Evolutionary conservation across 2,329 filamentous ascomycete genomes (phyloP), one percentile per base, ranked within the genome.

Genomic region (Tolypocladium tropicale): DNA sequence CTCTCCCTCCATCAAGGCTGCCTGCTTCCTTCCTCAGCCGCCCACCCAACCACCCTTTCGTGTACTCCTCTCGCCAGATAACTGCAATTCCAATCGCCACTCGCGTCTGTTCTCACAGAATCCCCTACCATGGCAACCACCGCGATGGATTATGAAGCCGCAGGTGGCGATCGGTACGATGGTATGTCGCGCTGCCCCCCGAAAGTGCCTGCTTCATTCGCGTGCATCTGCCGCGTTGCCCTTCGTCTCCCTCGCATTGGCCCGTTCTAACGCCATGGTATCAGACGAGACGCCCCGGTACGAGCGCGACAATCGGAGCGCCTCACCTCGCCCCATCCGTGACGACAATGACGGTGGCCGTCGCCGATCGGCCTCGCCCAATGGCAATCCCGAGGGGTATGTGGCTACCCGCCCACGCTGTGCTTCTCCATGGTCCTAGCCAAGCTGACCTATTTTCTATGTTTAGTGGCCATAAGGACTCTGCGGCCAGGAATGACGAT

Each of bases 141-240:
- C 46, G 80, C 82, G 62, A 87, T 87, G 84, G 84, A 87, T 68
- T 87, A 87, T 71, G 84, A 87, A 71, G 81, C 80, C 68, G 81
- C 83, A 61, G 85, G 83, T 65, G 82, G 82, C 66, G 81, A 85
- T 70, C 82, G 80, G 60, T 86, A 84, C 62, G 83, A 86, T 67
- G 84, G 84, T 86, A 55, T 16, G 59, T 54, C n/a, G n/a, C n/a
- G n/a, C n/a, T 30, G 7, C 23, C 74, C 48, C 30, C 51, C 5
- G 12, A n/a, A n/a, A n/a, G n/a, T n/a, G n/a, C n/a, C 60, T 67
- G 34, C 51, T 23, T n/a, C 46, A 32, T 25, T 43, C 39, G 39
- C 21, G 11, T 6, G 21, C 39, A 21, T 25, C 21, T 43, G 46
- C 6, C 28, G 18, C 46, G 11, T 32, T 28, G 46, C 46, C n/a